Conservation (phyloP, 257 asterid genomes). For the Lycium ferocissimum region DNA sequence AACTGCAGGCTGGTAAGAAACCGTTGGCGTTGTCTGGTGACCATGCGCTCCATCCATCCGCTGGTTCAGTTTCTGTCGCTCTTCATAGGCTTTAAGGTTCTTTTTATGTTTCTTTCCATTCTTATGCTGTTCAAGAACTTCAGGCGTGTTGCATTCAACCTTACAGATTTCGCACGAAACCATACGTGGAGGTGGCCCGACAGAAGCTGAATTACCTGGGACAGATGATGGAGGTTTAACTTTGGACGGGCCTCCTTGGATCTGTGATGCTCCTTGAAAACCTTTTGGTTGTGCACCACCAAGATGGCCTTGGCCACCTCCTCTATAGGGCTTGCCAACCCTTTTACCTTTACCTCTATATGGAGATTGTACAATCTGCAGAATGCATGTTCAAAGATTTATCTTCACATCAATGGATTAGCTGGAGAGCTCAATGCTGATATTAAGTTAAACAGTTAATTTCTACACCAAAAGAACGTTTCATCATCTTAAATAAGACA, state of each 20-base stretch:
- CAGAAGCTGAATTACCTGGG: slow-evolving; percentile 33
- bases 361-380: slow-evolving; percentile 57
- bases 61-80: slow-evolving; percentile 46
- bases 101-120: slow-evolving; percentile 68
- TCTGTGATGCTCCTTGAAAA: slow-evolving; percentile 34
- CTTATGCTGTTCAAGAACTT: slow-evolving; percentile 59
- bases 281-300: slow-evolving; percentile 38
- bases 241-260: slow-evolving; percentile 44
- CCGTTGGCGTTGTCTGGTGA: slow-evolving; percentile 42
- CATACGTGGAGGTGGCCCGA: slow-evolving; percentile 42
- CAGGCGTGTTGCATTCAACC: slow-evolving; percentile 63
- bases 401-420: slow-evolving; percentile 16
- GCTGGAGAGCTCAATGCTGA: slow-evolving; percentile 15
- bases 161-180: slow-evolving; percentile 65
- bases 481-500: neutral
- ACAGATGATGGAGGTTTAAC: slow-evolving; percentile 35
- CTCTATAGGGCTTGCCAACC: slow-evolving; percentile 43
- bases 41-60: slow-evolving; percentile 36
- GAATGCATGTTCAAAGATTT: slow-evolving; percentile 32
- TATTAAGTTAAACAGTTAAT: slow-evolving; percentile 9
- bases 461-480: slow-evolving; percentile 18
- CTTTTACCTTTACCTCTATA: slow-evolving; percentile 42
- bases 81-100: slow-evolving; percentile 56
- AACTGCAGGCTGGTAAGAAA: slow-evolving; percentile 38
- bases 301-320: slow-evolving; percentile 42